A percentile compares a stretch with the other conserved stretches of the same genome.
Evolutionary conservation across 2,329 filamentous ascomycete species (phyloP).

Genomic region (Hypoxylon sp.): DNA sequence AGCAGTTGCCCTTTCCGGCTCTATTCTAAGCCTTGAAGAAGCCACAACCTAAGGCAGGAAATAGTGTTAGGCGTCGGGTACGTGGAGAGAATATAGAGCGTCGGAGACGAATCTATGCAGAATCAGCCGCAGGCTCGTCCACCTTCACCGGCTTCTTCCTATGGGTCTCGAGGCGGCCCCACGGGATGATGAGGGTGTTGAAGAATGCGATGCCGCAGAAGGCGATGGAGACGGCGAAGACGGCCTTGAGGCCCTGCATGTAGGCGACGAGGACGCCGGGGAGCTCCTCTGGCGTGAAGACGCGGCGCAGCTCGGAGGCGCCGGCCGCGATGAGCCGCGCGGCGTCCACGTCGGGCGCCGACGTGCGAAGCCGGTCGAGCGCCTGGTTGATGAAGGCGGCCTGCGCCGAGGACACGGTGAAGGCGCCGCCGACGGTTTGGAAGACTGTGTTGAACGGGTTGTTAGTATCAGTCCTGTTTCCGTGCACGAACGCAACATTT

Average conservation of each 20-base stretch:
- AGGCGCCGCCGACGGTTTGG: slow-evolving; percentile 53
- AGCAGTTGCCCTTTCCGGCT: no score
- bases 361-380: slow-evolving; percentile 27
- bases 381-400: slow-evolving; percentile 48
- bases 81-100: neutral
- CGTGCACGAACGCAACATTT: no score
- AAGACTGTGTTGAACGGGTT: no score
- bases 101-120: neutral
- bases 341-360: slow-evolving; percentile 46
- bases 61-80: neutral
- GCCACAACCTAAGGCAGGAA: no score
- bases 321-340: slow-evolving; percentile 48
- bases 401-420: slow-evolving; percentile 52
- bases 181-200: neutral
- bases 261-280: slow-evolving; percentile 63
- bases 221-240: neutral
- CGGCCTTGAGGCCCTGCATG: slow-evolving; percentile 54
- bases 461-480: no score
- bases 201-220: neutral
- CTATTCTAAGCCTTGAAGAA: neutral
- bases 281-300: slow-evolving; percentile 57
- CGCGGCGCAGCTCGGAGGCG: slow-evolving; percentile 59
- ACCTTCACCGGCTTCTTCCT: neutral
- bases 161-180: neutral
- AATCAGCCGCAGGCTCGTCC: neutral